Conservation (phyloP, 805 yeast species). For the Wickerhamiella domercqiae region DNA sequence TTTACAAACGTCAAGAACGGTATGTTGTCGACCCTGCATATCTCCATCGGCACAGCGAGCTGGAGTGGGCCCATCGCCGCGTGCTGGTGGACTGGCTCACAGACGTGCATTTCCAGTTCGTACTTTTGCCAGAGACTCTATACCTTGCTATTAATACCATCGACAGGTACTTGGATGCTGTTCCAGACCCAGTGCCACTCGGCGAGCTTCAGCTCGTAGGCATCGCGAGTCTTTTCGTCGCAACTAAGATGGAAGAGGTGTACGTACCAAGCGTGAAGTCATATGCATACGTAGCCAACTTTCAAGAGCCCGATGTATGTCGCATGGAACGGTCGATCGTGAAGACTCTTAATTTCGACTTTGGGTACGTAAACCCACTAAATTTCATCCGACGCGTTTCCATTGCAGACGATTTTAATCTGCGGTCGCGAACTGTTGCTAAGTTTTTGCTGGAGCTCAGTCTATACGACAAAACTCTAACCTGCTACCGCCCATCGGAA, state of each 20-base stretch:
- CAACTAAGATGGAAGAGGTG: conserved; percentile 89
- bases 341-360: conserved; percentile 53
- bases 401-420: conserved; percentile 81
- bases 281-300: conserved; percentile 79
- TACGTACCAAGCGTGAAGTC: conserved; percentile 72
- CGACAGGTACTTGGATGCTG: conserved; percentile 73
- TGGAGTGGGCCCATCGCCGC: conserved; percentile 72
- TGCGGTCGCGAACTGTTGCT: conserved; percentile 68
- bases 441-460: conserved; percentile 71
- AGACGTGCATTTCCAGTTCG: conserved; percentile 71
- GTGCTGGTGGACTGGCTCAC: conserved; percentile 89
- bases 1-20: conserved; percentile 53
- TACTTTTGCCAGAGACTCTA: conserved; percentile 73
- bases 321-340: conserved; percentile 71
- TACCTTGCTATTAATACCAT: conserved; percentile 68
- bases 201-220: conserved; percentile 75
- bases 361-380: conserved; percentile 80
- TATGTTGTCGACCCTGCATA: conserved; percentile 51
- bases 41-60: conserved; percentile 43
- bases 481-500: conserved; percentile 58
- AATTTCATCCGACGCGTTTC: conserved; percentile 78
- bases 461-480: conserved; percentile 57
- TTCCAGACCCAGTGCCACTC: conserved; percentile 56
- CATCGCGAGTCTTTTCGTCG: conserved; percentile 70
- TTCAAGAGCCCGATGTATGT: conserved; percentile 67